Percentiles rank a stretch among this genome's conserved stretches.
These are phyloP conservation scores for Cucumis variabilis DNA, from an alignment of 331 rosid genomes.

Conservation along the genomic window DNA sequence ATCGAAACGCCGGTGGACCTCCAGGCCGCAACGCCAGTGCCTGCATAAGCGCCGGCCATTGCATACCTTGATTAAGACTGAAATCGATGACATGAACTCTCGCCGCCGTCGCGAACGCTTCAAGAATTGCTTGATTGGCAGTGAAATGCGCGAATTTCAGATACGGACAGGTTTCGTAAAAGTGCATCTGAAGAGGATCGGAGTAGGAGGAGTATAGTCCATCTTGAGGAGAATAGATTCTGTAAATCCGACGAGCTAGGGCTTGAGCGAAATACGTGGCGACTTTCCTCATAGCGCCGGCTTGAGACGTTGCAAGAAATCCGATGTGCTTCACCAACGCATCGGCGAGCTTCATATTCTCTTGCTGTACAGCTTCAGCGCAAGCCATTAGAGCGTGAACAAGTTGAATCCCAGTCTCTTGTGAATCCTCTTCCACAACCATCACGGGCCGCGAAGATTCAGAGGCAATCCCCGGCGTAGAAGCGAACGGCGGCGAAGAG, in stretches of 20 bases:
- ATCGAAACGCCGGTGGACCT: conserved; percentile 76
- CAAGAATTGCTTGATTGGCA: conserved; percentile 87
- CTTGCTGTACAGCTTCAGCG: conserved; percentile 76
- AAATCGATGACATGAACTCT: conserved; percentile 89
- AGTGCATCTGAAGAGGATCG: conserved; percentile 76
- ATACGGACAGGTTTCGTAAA: conserved; percentile 86
- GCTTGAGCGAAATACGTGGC: conserved; percentile 82
- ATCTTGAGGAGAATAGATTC: conserved; percentile 59
- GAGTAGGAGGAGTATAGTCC: conserved; percentile 48
- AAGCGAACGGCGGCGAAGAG: not conserved
- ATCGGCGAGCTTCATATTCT: conserved; percentile 67
- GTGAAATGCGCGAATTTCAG: conserved; percentile 96
- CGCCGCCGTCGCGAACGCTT: conserved; percentile 60
- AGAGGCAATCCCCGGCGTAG: conserved; percentile 3
- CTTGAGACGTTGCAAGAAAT: conserved; percentile 62
- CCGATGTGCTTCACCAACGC: conserved; percentile 66
- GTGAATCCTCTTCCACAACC: conserved; percentile 55
- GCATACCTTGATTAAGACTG: conserved; percentile 86
- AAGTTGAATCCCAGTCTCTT: conserved; percentile 75
- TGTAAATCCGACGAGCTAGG: conserved; percentile 61
- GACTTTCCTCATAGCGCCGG: conserved; percentile 84
- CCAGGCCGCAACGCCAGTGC: conserved; percentile 79
- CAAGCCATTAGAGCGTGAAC: conserved; percentile 86
- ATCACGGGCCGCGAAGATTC: conserved; percentile 60
- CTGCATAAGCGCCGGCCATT: conserved; percentile 90